Evolutionary conservation across 805 yeast species (phyloP), one percentile per base, ranked within the genome.

Genomic region (Sugiyamaella valdiviana): DNA sequence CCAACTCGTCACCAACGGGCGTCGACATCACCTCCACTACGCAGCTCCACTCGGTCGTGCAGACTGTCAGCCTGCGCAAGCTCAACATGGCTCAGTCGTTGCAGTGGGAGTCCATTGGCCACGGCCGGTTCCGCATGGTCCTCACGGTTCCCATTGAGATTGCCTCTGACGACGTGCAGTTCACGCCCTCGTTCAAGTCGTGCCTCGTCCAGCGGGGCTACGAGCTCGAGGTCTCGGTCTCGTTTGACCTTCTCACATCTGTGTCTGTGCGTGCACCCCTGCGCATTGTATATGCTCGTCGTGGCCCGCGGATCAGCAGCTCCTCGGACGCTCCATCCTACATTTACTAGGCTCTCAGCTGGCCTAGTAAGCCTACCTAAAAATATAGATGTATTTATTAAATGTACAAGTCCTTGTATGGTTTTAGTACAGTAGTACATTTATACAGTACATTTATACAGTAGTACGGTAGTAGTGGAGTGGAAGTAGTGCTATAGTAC

Each of bases 171-270:
- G 42, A 45, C 15, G 22, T 19, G 22, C 9, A 41, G 20, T n/a
- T 48, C 6, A 32, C 44, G 23, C 55, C 55, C 3, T 37, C 50
- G 12, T 51, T 49, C 41, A 19, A 45, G 37, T 39, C 51, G 17
- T 39, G 48, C 32, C 35, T 49, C 17, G 37, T 42, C 9, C 44
- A 49, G 14, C 37, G 55, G 15, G 39, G 42, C 19, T 49, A 51
- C 40, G 26, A 36, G 20, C 29, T 51, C 29, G 17, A 14, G 23
- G 16, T 39, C 35, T 38, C 23, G 4, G 48, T 51, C 16, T 19
- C 35, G 7, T 43, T 44, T 17, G 38, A 35, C 16, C 9, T n/a
- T 10, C n/a, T n/a, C 32, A 26, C n/a, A 3, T 26, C 32, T 26
- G 32, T 26, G 3, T 4, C 9, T 12, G 32, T 26, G 9, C 10